phyloP scores from a whole-genome alignment of 2,329 filamentous ascomycete genomes.

The Apiospora phragmitis region DNA sequence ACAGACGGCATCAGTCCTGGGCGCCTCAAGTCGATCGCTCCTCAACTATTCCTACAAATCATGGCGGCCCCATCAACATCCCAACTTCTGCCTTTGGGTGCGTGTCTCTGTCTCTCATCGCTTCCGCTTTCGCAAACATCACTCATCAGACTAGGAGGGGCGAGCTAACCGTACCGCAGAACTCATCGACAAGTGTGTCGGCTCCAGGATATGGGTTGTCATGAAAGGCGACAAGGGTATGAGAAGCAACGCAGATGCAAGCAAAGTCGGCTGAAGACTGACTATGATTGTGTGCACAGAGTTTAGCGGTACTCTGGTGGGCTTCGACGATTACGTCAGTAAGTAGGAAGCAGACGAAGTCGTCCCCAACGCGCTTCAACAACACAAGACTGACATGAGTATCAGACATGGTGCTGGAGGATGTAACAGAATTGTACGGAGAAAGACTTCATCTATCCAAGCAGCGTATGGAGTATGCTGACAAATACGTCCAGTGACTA shows the following conservation, averaged over 20 bases:
- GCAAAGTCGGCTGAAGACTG: not conserved
- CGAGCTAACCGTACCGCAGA: constrained; percentile 52
- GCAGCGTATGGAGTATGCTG: not conserved
- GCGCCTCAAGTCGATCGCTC: not conserved
- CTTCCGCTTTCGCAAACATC: not conserved
- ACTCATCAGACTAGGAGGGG: not conserved
- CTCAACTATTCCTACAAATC: not conserved
- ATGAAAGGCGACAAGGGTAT: constrained; percentile 99
- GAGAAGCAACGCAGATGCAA: constrained; percentile 13
- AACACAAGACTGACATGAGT: constrained; percentile 7
- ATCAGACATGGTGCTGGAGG: constrained; percentile 94
- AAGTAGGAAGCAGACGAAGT: constrained; percentile 49
- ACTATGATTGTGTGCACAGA: constrained; percentile 53
- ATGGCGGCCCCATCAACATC: constrained; percentile 16
- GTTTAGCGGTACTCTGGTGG: constrained; percentile 90
- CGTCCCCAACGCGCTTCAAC: not conserved
- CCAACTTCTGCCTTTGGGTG: constrained; percentile 16
- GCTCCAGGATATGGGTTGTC: constrained; percentile 95
- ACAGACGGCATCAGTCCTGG: not conserved
- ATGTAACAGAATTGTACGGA: constrained; percentile 91
- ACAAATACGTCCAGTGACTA: constrained; percentile 70
- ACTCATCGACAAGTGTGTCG: constrained; percentile 98
- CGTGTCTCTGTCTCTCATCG: not conserved
- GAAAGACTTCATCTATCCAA: not conserved
- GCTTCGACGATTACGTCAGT: constrained; percentile 99